Base-by-base conservation (phyloP, 495 filamentous ascomycete species). In the Penicillium chermesinum region DNA sequence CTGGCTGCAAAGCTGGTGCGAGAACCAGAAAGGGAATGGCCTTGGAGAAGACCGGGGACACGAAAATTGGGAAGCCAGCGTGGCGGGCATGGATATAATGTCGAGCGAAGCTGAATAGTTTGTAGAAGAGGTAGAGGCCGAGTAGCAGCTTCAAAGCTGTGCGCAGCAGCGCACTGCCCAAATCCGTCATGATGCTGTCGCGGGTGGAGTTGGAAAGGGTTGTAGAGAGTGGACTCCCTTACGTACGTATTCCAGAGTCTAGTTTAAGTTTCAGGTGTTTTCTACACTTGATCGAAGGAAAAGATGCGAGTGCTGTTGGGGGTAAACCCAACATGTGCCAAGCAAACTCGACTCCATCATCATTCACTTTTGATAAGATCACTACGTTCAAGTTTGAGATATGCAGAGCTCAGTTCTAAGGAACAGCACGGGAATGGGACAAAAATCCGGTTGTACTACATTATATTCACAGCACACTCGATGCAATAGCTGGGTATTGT, bases 1-100 rank as follows among this genome's bases (percentile, higher is more conserved):
- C 21, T 1, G 44, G 57, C 37, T 47, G 38, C 3, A 66, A 33
- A 0, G 47, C 38, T 7, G 62, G 54, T 2, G 42, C 57, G 12
- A 64, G 15, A 19, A 70, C 19, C 44, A 62, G 36, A 58, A 58
- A 65, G 3, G 25, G 9, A 3, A 44, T n/a, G 14, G 39, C 55
- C 17, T 44, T 47, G 17, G 59, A 80, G 18, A 79, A 76, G 20
- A 77, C 72, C 1, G 83, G 81, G 13, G 68, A 62, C 21, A 80
- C 60, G 17, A 76, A 76, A 16, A 88, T 66, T 9, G 82, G 78
- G 63, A 82, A 84, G 21, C 81, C 81, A 9, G 80, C 79, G 57
- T 79, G 84, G 41, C 83, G 84, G 14, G 43, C 43, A 38, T 46
- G 43, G 16, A 19, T 16, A 41, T 41, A 41, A 19, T 6, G 6